Evolutionary conservation across 2,329 filamentous ascomycete species (phyloP).

Genomic region (Penicillium expansum): DNA sequence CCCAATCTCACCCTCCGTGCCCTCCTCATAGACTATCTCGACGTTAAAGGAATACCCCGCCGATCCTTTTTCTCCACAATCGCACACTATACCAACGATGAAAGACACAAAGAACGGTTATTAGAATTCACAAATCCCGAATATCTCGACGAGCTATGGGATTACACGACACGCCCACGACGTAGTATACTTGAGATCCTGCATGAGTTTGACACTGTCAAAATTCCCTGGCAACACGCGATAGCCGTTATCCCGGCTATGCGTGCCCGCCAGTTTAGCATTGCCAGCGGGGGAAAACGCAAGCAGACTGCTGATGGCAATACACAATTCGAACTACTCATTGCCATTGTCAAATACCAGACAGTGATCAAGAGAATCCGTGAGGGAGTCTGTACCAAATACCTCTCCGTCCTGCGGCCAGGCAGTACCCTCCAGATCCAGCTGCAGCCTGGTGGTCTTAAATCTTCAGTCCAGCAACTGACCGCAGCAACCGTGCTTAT

Average conservation of each 20-base stretch:
- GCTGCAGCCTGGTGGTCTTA: slow-evolving; percentile 54
- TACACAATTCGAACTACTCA: slow-evolving; percentile 66
- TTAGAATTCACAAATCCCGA: slow-evolving; percentile 77
- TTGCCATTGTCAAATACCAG: slow-evolving; percentile 87
- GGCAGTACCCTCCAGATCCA: slow-evolving; percentile 61
- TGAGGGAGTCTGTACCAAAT: slow-evolving; percentile 85
- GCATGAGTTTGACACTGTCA: slow-evolving; percentile 81
- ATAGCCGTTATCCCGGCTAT: slow-evolving; percentile 75
- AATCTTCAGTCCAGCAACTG: slow-evolving; percentile 47
- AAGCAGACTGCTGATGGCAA: slow-evolving; percentile 37
- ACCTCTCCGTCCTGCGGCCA: slow-evolving; percentile 64
- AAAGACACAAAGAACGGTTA: slow-evolving; percentile 74
- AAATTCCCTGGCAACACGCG: slow-evolving; percentile 71
- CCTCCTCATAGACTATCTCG: slow-evolving; percentile 77
- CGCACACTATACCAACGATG: slow-evolving; percentile 69
- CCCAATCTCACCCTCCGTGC: slow-evolving; percentile 63
- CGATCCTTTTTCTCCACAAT: slow-evolving; percentile 81
- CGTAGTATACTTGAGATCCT: slow-evolving; percentile 90
- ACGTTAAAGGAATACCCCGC: slow-evolving; percentile 84
- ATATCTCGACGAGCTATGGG: slow-evolving; percentile 86
- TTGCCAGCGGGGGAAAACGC: slow-evolving; percentile 68
- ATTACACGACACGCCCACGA: slow-evolving; percentile 88
- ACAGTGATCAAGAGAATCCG: slow-evolving; percentile 82
- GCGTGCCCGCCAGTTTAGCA: slow-evolving; percentile 89
- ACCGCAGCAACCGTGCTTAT: slow-evolving; percentile 68